Base-by-base conservation (phyloP, 2,329 filamentous ascomycete species). In the Truncatella angustata region DNA sequence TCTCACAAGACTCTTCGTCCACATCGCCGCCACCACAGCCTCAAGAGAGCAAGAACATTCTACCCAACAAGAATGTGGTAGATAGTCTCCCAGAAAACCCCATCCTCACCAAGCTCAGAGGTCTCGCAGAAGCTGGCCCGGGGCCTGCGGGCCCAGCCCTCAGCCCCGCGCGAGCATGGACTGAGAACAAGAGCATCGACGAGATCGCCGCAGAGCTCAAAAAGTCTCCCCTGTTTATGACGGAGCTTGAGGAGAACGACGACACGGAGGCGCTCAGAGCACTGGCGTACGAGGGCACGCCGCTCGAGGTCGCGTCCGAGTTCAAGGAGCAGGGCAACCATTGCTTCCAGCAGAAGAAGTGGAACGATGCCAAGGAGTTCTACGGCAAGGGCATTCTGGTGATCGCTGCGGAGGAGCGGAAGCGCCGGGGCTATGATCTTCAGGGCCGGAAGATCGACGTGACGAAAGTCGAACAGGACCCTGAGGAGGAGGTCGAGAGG, bases 321-420 rank as follows among this genome's bases (percentile, higher is more conserved):
- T 97, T 97, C 75, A 91, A 94, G 63, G 87, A 93, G 66, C 89
- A 91, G 60, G 94, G 94, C 30, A 99, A 99, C 68, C 93, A 97
- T 63, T 86, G 83, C 63, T 96, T 95, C 66, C 79, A 81, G 61
- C 78, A 78, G 51, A 86, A 85, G 69, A 78, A 83, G 44, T 96
- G 88, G 84, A 76, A 71, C 23, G 91, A 97, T 69, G 94, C 92
- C 4, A 87, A 88, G 66, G 91, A 96, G 69, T 97, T 92, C 69
- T 99, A 99, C 69, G 83, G 81, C 26, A 94, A 96, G 73, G 92
- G 87, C n/a, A 78, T 97, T 49, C 75, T 82, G 10, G 82, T 95
- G 5, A 72, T 97, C 16, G 77, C 79, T 10, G 74, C 74, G 5
- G 86, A 88, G 68, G 81, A 90, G 65, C 69, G 72, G 51, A 80